Evolutionary conservation across 2,329 filamentous ascomycete genomes (phyloP).

Genomic region (Cytospora paraplurivora): DNA sequence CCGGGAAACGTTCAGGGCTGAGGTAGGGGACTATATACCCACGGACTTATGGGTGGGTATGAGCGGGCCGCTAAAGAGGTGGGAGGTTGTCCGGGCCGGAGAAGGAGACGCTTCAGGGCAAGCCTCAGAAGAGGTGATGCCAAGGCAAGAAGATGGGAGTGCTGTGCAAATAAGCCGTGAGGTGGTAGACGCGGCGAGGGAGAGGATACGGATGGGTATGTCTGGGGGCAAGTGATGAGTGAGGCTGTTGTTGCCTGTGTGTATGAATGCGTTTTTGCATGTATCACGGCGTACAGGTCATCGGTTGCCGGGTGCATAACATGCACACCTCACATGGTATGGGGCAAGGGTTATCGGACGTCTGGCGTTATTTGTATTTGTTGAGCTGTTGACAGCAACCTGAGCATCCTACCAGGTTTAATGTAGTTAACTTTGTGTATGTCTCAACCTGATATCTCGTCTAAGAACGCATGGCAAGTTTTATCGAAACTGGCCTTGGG

Average conservation of each 20-base stretch:
- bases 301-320: neutral
- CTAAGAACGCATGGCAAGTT: too few relatives aligned
- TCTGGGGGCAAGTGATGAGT: conserved; percentile 1
- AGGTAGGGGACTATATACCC: conserved; percentile 85
- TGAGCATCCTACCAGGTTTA: neutral
- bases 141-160: conserved; percentile 18
- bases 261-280: neutral
- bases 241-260: neutral
- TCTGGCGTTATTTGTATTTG: neutral
- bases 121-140: conserved; percentile 4
- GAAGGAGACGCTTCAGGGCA: neutral
- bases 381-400: neutral
- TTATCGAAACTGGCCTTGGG: too few relatives aligned
- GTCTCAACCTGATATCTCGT: too few relatives aligned
- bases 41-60: conserved; percentile 85
- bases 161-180: conserved; percentile 10
- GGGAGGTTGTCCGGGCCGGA: conserved; percentile 48
- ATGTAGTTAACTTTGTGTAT: too few relatives aligned
- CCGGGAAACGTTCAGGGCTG: conserved; percentile 75
- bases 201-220: conserved; percentile 7
- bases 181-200: conserved; percentile 11
- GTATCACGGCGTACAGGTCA: neutral
- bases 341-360: neutral
- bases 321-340: neutral
- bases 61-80: conserved; percentile 57